Base-by-base conservation (phyloP, 75 land plant genomes). In the Sequoiadendron giganteum region DNA sequence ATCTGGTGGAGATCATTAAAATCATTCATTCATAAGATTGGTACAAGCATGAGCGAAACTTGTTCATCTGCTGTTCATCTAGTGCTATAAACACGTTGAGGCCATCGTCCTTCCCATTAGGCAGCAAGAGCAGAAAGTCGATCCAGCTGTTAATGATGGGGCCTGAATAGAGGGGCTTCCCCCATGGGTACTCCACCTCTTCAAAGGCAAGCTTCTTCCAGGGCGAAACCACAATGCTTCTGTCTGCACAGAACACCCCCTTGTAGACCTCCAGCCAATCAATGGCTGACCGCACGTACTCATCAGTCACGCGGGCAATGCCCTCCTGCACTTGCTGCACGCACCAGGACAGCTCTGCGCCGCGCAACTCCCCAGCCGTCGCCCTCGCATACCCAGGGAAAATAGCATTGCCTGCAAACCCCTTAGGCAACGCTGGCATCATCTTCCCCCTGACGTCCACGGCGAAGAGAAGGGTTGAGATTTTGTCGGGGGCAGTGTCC, bases 171-270 rank as follows among this genome's bases (percentile, higher is more conserved):
- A 84, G 49, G 5, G 95, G 91, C 87, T 52, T 85, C 6, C 95
- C 95, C 95, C 95, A 95, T 1, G 95, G 95, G 88, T 88, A 95
- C 86, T 92, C 92, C 56, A 93, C 91, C 48, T 89, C 88, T 2
- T 25, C 88, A 19, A 93, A 90, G 77, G 88, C 89, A 49, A 93
- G 84, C 72, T 86, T 89, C 93, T 90, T 90, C 95, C 95, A 94
- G 1, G 95, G 89, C 9, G 93, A 87, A 7, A 94, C 76, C 45
- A 91, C 32, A 61, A 89, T 75, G 47, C 90, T 85, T 11, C 85
- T 54, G 77, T 90, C 91, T 16, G 88, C 90, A 18, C 68, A 30
- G 11, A 92, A 93, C 36, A 92, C 83, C 52, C 94, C 95, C 38
- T 83, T 88, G 89, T 92, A 52, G 21, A 92, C 8, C 89, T 92